A percentile compares a stretch with the other conserved stretches of the same genome.
Evolutionary conservation across 177 flowering plant species (phyloP).

Genomic region (Tripterygium wilfordii): DNA sequence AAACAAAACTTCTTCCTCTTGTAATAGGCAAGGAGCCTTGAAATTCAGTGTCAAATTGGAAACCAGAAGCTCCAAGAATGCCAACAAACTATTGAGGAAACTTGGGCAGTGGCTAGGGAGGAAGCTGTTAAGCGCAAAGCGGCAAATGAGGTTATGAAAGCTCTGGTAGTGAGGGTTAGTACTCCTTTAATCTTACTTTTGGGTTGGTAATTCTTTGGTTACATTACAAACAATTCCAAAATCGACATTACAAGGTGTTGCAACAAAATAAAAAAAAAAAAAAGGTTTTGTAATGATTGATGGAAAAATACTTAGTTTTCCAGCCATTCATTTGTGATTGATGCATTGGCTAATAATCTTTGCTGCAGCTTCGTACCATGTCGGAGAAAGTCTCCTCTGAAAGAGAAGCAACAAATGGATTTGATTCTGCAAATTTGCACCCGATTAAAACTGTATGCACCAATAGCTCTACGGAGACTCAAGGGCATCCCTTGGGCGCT

Average conservation of each 20-base stretch:
- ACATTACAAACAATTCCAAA: too few species aligned
- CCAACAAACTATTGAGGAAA: constrained; percentile 35
- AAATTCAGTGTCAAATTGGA: constrained; percentile 34
- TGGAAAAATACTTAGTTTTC: too few species aligned
- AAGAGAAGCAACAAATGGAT: constrained; percentile 21
- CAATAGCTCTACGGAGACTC: constrained; percentile 11
- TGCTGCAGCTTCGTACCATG: constrained; percentile 42
- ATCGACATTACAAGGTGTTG: too few species aligned
- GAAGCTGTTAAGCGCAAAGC: constrained; percentile 63
- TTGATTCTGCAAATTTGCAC: constrained; percentile 14
- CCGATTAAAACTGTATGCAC: constrained; percentile 11
- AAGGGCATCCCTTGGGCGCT: constrained; percentile 6
- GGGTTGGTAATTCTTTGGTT: too few species aligned
- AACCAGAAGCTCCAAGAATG: constrained; percentile 43
- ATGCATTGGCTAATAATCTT: not conserved
- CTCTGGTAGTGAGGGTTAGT: constrained; percentile 47
- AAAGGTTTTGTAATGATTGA: too few species aligned
- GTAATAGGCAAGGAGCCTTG: constrained; percentile 40
- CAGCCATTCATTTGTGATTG: too few species aligned
- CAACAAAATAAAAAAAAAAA: too few species aligned
- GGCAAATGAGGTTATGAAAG: constrained; percentile 58
- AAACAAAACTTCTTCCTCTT: not conserved
- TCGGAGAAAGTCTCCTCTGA: constrained; percentile 29
- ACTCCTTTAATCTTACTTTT: too few species aligned
- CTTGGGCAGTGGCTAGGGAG: constrained; percentile 52